Percentiles rank a stretch among this genome's conserved stretches.
These are phyloP conservation scores for Lecanicillium sp. DNA, from an alignment of 2,329 filamentous ascomycete genomes.

Conservation along the genomic window DNA sequence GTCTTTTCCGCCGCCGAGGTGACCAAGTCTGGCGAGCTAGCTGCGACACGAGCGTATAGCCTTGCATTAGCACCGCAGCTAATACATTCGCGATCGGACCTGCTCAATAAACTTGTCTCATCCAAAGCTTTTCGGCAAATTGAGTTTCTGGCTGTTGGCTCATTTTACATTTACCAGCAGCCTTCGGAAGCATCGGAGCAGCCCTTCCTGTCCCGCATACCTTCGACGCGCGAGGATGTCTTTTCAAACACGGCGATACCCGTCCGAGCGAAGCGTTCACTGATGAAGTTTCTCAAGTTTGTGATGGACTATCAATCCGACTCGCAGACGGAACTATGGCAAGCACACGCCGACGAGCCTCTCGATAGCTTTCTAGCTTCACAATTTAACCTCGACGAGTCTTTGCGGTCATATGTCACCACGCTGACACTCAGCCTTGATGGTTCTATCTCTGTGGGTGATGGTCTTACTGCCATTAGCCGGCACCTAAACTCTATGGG, in stretches of 20 bases:
- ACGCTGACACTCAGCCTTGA: slow-evolving; percentile 69
- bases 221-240: slow-evolving; percentile 84
- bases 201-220: slow-evolving; percentile 57
- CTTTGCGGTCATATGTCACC: slow-evolving; percentile 53
- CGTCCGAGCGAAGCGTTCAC: slow-evolving; percentile 68
- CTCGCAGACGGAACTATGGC: slow-evolving; percentile 48
- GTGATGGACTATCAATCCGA: slow-evolving; percentile 63
- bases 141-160: slow-evolving; percentile 88
- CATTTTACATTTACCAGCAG: slow-evolving; percentile 70
- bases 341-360: slow-evolving; percentile 41
- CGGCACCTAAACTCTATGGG: slow-evolving; percentile 82
- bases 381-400: slow-evolving; percentile 59
- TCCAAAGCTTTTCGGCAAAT: slow-evolving; percentile 83
- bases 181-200: slow-evolving; percentile 18
- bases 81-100: slow-evolving; percentile 71
- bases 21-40: slow-evolving; percentile 37
- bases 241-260: slow-evolving; percentile 72
- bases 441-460: slow-evolving; percentile 49
- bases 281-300: slow-evolving; percentile 94
- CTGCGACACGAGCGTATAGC: slow-evolving; percentile 66
- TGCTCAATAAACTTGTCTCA: slow-evolving; percentile 76
- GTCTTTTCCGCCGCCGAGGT: slow-evolving; percentile 22
- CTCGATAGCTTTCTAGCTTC: slow-evolving; percentile 52
- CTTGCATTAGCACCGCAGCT: slow-evolving; percentile 78
- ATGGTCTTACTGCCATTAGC: slow-evolving; percentile 65